Percentiles rank a stretch among this genome's conserved stretches.
Evolutionary conservation across 179 eudicot species (phyloP).

Genomic region (Carnegiea gigantea): DNA sequence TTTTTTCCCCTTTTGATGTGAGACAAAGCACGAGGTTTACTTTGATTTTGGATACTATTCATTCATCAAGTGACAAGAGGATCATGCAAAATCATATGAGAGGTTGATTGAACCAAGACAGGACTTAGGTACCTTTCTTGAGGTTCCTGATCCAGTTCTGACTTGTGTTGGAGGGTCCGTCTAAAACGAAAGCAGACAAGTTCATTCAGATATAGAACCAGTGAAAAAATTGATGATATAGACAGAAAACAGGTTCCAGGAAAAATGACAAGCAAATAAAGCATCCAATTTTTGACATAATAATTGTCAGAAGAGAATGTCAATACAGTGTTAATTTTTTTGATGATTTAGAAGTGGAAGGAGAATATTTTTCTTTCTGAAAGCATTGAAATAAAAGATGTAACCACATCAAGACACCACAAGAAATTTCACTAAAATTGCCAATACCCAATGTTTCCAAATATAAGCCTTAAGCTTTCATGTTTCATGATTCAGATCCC

Average conservation of each 20-base stretch:
- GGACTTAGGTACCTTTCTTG: constrained; percentile 61
- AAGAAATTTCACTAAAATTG: neutral
- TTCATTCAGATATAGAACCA: constrained; percentile 6
- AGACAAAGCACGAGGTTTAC: neutral
- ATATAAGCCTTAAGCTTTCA: neutral
- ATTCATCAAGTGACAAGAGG: neutral
- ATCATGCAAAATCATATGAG: neutral
- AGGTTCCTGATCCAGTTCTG: constrained; percentile 76
- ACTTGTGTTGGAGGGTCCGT: constrained; percentile 56
- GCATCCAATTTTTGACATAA: neutral
- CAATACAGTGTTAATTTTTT: neutral
- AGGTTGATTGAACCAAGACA: neutral
- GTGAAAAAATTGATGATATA: neutral
- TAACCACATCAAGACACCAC: neutral
- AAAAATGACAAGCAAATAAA: neutral
- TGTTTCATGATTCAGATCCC: neutral
- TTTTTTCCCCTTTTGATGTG: neutral
- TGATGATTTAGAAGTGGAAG: neutral
- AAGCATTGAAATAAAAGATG: neutral
- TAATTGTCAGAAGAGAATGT: neutral
- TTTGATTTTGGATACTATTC: neutral
- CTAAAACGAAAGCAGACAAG: constrained; percentile 43
- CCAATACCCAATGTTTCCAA: neutral
- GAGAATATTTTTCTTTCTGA: neutral
- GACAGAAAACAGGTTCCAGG: neutral